Evolutionary conservation across 2,329 filamentous ascomycete genomes (phyloP).

Genomic region (Amylocarpus encephaloides): DNA sequence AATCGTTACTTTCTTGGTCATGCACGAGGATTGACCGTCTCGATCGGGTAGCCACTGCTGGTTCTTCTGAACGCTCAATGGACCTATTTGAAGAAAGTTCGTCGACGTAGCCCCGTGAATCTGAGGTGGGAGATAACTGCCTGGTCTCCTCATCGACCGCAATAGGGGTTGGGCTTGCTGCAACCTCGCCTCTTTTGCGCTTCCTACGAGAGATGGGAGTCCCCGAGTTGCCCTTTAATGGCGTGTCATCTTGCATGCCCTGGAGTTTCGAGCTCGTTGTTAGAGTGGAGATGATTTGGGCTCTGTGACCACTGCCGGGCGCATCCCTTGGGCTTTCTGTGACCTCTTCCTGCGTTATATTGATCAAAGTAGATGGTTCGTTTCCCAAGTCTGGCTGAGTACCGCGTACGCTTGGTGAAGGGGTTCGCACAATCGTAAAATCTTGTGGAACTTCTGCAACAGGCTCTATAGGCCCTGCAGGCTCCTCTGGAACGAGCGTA

Average conservation of each 20-base stretch:
- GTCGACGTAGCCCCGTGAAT: constrained; percentile 21
- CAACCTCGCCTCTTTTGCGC: constrained; percentile 17
- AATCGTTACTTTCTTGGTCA: not conserved
- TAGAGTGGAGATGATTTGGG: constrained; percentile 35
- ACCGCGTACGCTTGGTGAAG: not conserved
- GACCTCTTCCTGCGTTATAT: constrained; percentile 37
- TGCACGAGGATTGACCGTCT: not conserved
- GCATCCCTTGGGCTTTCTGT: constrained; percentile 48
- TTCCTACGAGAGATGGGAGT: constrained; percentile 21
- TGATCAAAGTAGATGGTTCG: not conserved
- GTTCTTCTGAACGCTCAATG: not conserved
- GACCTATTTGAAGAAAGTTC: constrained; percentile 30
- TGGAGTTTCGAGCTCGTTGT: constrained; percentile 14
- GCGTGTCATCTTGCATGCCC: constrained; percentile 9
- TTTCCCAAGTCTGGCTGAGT: not conserved
- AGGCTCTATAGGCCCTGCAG: constrained; percentile 9
- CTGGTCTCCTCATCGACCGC: not conserved
- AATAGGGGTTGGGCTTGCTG: not conserved
- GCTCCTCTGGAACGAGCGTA: constrained; percentile 17
- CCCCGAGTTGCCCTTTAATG: constrained; percentile 1
- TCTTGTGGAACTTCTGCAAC: constrained; percentile 1
- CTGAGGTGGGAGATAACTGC: not conserved
- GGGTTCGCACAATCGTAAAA: not conserved
- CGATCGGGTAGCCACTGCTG: not conserved
- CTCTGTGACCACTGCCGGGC: constrained; percentile 49